Base-by-base conservation (phyloP, 345 rosid genomes). In the Eucalyptus decipiens region DNA sequence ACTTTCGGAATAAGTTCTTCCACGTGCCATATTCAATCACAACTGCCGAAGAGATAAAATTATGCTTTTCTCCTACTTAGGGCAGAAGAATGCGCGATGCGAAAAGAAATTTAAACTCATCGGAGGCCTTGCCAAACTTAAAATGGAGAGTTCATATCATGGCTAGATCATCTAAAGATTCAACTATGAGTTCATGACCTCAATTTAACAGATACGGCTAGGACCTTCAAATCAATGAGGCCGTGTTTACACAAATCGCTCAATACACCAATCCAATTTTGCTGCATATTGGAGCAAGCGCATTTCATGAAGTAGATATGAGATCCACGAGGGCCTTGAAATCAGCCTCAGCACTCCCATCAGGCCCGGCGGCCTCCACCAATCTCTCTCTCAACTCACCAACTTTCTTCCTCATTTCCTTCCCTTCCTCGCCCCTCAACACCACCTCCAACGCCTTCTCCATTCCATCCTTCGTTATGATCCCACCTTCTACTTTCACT, bases 371-470 rank as follows among this genome's bases (percentile, higher is more conserved):
- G 1, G 95, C 94, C 87, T 90, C 89, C 23, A 89, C 69, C 9
- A 92, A 93, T 86, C 45, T 76, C 72, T 92, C 88, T 56, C 90
- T 91, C 80, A 69, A 9, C 43, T n/a, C 85, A 52, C 34, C 30
- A 6, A 89, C 91, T 80, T 90, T 92, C 50, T 85, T 52, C 81
- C 92, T 94, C 93, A 94, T 92, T 88, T 89, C 87, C 91, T 80
- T 93, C 32, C 94, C 94, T 86, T 89, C 60, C 37, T 91, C 93
- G 24, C 88, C 88, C 28, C 40, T 87, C 76, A 95, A 90, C 76
- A 93, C 88, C n/a, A 87, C 49, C 48, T 94, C 91, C 92, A 95
- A 90, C 52, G 94, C 87, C 91, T 89, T 89, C 28, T 83, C 43
- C 13, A 95, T 86, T 5, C 92, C 92, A 24, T 67, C 87, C 88